A percentile compares a stretch with the other conserved stretches of the same genome.
phyloP scores from a whole-genome alignment of 129 eudicot species.

The Artemisia annua region DNA sequence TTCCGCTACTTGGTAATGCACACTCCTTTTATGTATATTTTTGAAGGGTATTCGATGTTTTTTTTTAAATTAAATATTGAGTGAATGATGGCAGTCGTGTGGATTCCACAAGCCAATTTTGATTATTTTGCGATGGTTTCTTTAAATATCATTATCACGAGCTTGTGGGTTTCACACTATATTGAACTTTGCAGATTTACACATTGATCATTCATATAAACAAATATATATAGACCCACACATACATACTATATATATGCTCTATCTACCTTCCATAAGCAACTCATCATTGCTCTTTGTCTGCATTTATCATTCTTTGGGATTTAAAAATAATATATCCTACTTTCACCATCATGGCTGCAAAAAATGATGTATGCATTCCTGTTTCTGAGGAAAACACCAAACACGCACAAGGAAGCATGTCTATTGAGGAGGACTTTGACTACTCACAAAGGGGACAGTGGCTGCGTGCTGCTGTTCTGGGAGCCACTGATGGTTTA shows the following conservation, averaged over 20 bases:
- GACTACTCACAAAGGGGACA: constrained; percentile 41
- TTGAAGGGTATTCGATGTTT: too few species aligned
- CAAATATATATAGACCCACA: background rate
- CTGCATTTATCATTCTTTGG: constrained; percentile 4
- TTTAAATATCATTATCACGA: constrained; percentile 18
- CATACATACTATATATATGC: constrained; percentile 18
- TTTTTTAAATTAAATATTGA: background rate
- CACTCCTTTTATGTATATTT: too few species aligned
- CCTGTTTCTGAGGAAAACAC: constrained; percentile 19
- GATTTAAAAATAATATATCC: background rate
- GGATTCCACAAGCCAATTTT: constrained; percentile 8
- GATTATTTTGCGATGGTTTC: constrained; percentile 14
- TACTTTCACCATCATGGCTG: constrained; percentile 22
- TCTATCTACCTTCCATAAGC: constrained; percentile 27
- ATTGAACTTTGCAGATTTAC: constrained; percentile 19
- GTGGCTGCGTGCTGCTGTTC: constrained; percentile 39
- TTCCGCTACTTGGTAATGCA: too few species aligned
- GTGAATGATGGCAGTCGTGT: background rate
- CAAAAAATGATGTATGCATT: constrained; percentile 22
- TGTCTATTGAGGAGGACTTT: constrained; percentile 1
- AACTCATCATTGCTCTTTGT: background rate
- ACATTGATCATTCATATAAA: constrained; percentile 9
- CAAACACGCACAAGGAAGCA: background rate
- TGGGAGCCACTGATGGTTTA: constrained; percentile 37
- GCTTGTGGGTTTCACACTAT: constrained; percentile 40